phyloP scores from a whole-genome alignment of 2,329 filamentous ascomycete species.

The Teratosphaeria pseudoeucalypti region DNA sequence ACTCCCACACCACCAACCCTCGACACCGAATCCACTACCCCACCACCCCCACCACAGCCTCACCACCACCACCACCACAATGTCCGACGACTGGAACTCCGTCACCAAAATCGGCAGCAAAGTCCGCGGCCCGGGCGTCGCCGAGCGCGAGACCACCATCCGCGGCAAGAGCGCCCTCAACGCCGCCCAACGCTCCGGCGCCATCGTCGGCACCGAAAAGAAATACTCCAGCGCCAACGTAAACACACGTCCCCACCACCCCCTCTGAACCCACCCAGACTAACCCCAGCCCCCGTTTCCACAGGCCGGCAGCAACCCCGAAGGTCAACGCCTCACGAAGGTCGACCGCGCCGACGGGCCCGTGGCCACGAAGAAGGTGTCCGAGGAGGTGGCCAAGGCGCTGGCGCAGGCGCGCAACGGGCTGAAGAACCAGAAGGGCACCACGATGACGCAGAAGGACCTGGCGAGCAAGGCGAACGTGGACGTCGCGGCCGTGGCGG shows the following conservation, averaged over 20 bases:
- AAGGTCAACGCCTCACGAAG: constrained; percentile 94
- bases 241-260: constrained; percentile 31
- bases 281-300: constrained; percentile 14
- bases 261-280: neutral
- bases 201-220: constrained; percentile 79
- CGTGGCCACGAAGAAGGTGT: constrained; percentile 90
- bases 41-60: neutral
- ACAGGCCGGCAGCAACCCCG: constrained; percentile 33
- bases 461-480: constrained; percentile 83
- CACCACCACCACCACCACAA: neutral
- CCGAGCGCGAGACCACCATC: constrained; percentile 74
- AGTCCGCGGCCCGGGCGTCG: constrained; percentile 55
- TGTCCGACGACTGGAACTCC: constrained; percentile 60
- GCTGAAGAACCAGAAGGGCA: constrained; percentile 65
- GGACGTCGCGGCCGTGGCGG: constrained; percentile 65
- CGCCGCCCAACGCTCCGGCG: constrained; percentile 73
- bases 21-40: neutral
- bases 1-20: neutral
- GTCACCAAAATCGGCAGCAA: constrained; percentile 92
- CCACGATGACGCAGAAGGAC: constrained; percentile 78
- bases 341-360: constrained; percentile 96
- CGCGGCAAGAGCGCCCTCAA: constrained; percentile 77
- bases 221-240: constrained; percentile 76
- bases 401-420: constrained; percentile 71
- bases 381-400: constrained; percentile 66